phyloP scores from a whole-genome alignment of 1,284 basidiomycete genomes.

The Neolentinus lepideus region DNA sequence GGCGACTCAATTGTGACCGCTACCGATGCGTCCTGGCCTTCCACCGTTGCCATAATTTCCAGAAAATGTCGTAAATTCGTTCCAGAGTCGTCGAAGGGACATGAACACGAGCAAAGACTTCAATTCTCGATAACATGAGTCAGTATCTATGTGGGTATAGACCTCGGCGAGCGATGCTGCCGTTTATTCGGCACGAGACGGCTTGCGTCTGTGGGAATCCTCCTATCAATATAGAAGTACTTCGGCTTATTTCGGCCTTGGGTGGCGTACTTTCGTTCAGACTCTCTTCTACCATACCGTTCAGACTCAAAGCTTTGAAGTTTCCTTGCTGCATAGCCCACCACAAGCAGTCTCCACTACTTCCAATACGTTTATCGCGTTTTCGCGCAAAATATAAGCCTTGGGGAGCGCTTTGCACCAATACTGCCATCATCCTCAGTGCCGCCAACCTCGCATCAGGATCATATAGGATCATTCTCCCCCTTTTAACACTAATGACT shows the following conservation, averaged over 20 bases:
- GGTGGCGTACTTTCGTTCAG: too few relatives aligned
- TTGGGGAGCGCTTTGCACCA: too few relatives aligned
- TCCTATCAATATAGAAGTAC: not conserved
- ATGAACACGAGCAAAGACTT: not conserved
- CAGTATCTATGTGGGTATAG: not conserved
- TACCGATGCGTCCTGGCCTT: not conserved
- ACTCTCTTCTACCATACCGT: too few relatives aligned
- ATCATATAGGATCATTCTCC: too few relatives aligned
- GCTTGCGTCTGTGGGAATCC: not conserved
- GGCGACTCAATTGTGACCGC: not conserved
- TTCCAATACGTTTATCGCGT: too few relatives aligned
- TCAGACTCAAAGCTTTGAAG: too few relatives aligned
- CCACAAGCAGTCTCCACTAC: too few relatives aligned
- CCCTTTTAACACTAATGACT: too few relatives aligned
- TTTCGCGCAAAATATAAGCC: too few relatives aligned
- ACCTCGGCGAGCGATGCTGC: not conserved
- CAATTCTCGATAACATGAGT: not conserved
- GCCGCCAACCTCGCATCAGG: too few relatives aligned
- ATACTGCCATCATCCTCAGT: too few relatives aligned
- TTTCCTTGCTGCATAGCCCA: too few relatives aligned
- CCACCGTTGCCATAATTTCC: not conserved
- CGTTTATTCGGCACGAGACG: not conserved
- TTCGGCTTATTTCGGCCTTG: not conserved
- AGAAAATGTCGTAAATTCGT: not conserved
- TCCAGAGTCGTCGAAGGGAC: not conserved